A percentile compares a stretch with the other conserved stretches of the same genome.
phyloP scores from a whole-genome alignment of 1,139 yeast species.

The Debaryomycetaceae sp. region DNA sequence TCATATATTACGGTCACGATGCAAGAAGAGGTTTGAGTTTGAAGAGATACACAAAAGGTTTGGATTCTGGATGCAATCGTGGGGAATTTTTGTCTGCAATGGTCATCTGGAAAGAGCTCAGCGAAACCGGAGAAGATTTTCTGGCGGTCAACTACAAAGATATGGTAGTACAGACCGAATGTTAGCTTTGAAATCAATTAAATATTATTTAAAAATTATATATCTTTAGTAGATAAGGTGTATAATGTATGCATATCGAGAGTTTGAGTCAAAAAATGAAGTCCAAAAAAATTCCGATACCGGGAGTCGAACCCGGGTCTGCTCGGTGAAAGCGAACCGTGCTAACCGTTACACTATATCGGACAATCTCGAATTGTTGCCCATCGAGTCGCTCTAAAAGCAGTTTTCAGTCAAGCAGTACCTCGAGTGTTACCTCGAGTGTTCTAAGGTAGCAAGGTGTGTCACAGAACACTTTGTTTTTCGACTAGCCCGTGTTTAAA shows the following conservation, averaged over 20 bases:
- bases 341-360: slow-evolving; percentile 81
- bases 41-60: slow-evolving; percentile 66
- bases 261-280: too few relatives aligned
- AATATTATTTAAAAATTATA: too few relatives aligned
- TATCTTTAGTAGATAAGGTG: not conserved
- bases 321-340: slow-evolving; percentile 83
- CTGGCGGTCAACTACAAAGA: slow-evolving; percentile 19
- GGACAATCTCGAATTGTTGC: slow-evolving; percentile 38
- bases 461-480: too few relatives aligned
- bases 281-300: slow-evolving; percentile 58
- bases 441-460: not conserved
- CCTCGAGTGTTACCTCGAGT: too few relatives aligned
- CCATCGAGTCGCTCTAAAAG: too few relatives aligned
- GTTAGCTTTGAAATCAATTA: too few relatives aligned
- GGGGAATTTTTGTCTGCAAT: slow-evolving; percentile 72
- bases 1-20: slow-evolving; percentile 89
- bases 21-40: slow-evolving; percentile 73
- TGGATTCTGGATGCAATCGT: slow-evolving; percentile 78
- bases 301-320: slow-evolving; percentile 83
- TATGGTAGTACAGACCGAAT: slow-evolving; percentile 21
- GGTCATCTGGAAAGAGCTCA: slow-evolving; percentile 38
- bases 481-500: too few relatives aligned
- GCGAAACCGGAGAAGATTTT: slow-evolving; percentile 11
- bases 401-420: too few relatives aligned
- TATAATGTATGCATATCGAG: not conserved